phyloP scores from a whole-genome alignment of 1,284 basidiomycete species.

The Apiotrichum domesticum region DNA sequence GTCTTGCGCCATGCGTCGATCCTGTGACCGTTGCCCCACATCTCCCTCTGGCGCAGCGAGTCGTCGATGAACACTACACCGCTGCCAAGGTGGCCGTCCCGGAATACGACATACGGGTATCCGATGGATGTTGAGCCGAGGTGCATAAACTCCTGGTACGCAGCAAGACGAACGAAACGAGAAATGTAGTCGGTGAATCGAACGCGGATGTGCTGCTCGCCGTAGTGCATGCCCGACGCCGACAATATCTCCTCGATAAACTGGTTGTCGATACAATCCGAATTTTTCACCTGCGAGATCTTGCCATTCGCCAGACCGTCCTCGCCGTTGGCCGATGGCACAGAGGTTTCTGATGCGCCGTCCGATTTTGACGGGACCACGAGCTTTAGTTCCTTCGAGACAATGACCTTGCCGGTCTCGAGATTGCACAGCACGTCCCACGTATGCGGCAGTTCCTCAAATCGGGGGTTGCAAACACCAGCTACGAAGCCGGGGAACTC shows the following conservation, averaged over 20 bases:
- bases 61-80: conserved; percentile 67
- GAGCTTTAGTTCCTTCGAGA: conserved; percentile 56
- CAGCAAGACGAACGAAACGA: conserved; percentile 68
- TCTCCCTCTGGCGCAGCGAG: conserved; percentile 54
- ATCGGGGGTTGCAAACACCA: conserved; percentile 93
- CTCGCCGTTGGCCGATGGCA: not conserved
- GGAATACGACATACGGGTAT: conserved; percentile 47
- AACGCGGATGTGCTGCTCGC: conserved; percentile 69
- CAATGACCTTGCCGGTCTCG: conserved; percentile 72
- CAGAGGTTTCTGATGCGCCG: not conserved
- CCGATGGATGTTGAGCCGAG: conserved; percentile 62
- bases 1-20: conserved; percentile 75
- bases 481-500: conserved; percentile 84
- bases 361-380: not conserved
- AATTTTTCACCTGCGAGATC: conserved; percentile 46
- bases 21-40: conserved; percentile 61
- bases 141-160: conserved; percentile 70
- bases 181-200: conserved; percentile 69
- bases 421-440: conserved; percentile 95
- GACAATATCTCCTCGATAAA: conserved; percentile 87
- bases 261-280: conserved; percentile 66
- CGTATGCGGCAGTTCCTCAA: conserved; percentile 66
- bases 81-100: conserved; percentile 55
- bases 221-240: conserved; percentile 67
- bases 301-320: conserved; percentile 13